Percentiles rank a stretch among this genome's conserved stretches.
phyloP scores from a whole-genome alignment of 2,329 filamentous ascomycete species.

The Colletotrichum neosansevieriae region DNA sequence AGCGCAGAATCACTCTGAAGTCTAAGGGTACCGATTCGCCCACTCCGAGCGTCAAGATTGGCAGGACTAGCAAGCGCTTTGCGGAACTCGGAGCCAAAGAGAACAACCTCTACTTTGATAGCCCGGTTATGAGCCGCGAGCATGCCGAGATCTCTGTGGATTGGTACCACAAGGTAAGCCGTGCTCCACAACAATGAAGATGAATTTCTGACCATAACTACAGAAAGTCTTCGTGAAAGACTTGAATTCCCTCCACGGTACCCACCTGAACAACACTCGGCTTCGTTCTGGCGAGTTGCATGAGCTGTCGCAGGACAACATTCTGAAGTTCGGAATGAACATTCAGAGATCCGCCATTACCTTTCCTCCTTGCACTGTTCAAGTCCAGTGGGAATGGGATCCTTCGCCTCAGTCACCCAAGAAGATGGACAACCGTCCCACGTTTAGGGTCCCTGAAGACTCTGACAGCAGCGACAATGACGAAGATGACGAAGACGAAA shows the following conservation, averaged over 20 bases:
- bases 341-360: constrained; percentile 50
- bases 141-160: constrained; percentile 70
- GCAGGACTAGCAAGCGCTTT: constrained; percentile 59
- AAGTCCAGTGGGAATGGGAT: constrained; percentile 49
- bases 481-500: constrained; percentile 44
- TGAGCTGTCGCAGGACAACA: constrained; percentile 47
- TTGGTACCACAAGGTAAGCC: constrained; percentile 53
- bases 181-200: background rate
- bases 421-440: background rate
- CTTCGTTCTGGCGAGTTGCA: constrained; percentile 41
- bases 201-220: background rate
- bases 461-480: constrained; percentile 48
- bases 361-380: constrained; percentile 55
- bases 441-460: constrained; percentile 59
- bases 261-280: constrained; percentile 55
- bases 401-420: background rate
- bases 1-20: constrained; percentile 47
- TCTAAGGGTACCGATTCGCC: constrained; percentile 35
- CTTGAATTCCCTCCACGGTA: constrained; percentile 65
- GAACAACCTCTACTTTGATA: constrained; percentile 77
- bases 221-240: constrained; percentile 62
- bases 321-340: constrained; percentile 51
- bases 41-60: constrained; percentile 49
- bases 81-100: constrained; percentile 48
- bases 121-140: constrained; percentile 76